Conservation (phyloP, 2,329 filamentous ascomycete genomes). For the Aspergillus uvarum region DNA sequence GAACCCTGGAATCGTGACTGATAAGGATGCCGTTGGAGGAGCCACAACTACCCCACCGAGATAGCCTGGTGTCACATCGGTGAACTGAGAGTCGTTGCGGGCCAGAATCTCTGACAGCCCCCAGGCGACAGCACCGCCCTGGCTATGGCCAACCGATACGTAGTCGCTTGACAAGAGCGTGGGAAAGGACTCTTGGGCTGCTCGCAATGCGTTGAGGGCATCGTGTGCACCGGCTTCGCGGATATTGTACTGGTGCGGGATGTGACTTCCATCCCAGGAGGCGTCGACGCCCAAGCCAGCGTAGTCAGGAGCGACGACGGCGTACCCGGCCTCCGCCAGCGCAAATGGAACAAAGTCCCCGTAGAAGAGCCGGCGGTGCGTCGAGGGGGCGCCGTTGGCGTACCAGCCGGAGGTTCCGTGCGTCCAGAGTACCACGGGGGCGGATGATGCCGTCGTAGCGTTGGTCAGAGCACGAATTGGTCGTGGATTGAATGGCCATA, state of each 20-base stretch:
- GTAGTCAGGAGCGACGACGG: slow-evolving; percentile 15
- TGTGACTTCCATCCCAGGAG: slow-evolving; percentile 33
- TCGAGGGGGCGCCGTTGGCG: slow-evolving; percentile 42
- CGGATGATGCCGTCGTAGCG: neutral
- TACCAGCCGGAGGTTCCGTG: slow-evolving; percentile 49
- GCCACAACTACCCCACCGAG: neutral
- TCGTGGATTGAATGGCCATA: slow-evolving; percentile 48
- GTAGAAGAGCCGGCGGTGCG: slow-evolving; percentile 45
- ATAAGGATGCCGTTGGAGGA: slow-evolving; percentile 6
- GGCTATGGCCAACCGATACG: slow-evolving; percentile 49
- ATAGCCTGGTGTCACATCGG: slow-evolving; percentile 6
- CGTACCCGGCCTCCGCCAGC: slow-evolving; percentile 46
- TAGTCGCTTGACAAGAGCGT: slow-evolving; percentile 38
- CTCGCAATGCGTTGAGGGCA: slow-evolving; percentile 44
- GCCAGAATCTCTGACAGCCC: slow-evolving; percentile 16
- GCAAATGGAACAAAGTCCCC: slow-evolving; percentile 42
- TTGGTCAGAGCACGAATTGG: slow-evolving; percentile 2
- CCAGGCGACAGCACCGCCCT: slow-evolving; percentile 51
- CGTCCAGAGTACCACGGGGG: slow-evolving; percentile 43
- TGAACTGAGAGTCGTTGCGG: slow-evolving; percentile 8
- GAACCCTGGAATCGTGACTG: slow-evolving; percentile 5
- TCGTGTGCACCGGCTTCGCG: slow-evolving; percentile 45
- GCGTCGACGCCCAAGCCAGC: slow-evolving; percentile 33
- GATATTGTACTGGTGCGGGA: slow-evolving; percentile 45
- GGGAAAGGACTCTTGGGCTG: slow-evolving; percentile 46